phyloP scores from a whole-genome alignment of 169 alveolate genomes.

The Fabrea salina region DNA sequence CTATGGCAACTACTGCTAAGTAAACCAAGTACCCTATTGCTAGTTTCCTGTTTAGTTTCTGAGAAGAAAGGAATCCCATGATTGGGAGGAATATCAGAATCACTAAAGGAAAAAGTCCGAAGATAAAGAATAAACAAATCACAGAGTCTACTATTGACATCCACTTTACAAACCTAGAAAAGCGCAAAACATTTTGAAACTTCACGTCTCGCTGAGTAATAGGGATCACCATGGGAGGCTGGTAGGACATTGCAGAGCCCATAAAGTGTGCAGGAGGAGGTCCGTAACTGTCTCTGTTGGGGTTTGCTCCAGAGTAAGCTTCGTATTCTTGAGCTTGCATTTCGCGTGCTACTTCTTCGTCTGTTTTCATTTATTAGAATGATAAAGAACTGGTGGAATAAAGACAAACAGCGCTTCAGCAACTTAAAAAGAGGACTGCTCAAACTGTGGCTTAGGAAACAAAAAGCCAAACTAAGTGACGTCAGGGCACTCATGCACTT shows the following conservation, averaged over 20 bases:
- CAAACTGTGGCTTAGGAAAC: neutral
- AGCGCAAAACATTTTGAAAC: neutral
- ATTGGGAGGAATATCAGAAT: neutral
- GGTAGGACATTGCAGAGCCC: too few species aligned
- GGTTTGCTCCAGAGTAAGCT: too few species aligned
- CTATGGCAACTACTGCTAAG: neutral
- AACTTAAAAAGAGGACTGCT: neutral
- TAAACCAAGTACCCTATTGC: neutral
- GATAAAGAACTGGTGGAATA: neutral
- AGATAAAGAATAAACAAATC: neutral
- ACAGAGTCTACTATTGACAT: neutral
- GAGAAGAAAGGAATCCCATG: neutral
- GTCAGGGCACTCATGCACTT: neutral
- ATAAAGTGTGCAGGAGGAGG: too few species aligned
- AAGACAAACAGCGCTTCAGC: neutral
- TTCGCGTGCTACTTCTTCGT: neutral
- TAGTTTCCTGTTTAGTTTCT: neutral
- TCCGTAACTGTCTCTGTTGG: too few species aligned
- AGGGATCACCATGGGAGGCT: neutral
- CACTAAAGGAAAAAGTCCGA: neutral
- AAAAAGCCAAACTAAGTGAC: neutral
- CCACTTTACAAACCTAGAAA: neutral
- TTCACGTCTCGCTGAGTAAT: neutral
- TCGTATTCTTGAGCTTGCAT: neutral
- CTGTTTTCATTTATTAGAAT: conserved; percentile 1